Conservation (phyloP, 345 rosid species). For the Laguncularia racemosa region DNA sequence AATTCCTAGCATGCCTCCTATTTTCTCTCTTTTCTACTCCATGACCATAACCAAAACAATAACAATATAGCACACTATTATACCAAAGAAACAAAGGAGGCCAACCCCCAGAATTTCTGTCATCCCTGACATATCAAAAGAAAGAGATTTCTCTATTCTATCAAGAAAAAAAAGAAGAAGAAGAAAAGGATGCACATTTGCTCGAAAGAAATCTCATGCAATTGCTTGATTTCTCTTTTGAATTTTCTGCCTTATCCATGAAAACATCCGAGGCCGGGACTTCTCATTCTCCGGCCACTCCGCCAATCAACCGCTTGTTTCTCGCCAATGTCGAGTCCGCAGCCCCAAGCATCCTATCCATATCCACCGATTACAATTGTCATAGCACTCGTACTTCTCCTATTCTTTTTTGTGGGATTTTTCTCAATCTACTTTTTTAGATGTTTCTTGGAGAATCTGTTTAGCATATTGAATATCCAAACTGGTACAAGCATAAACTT, state of each 20-base stretch:
- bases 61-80: too few species aligned
- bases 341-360: constrained; percentile 3
- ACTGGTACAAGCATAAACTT: constrained; percentile 26
- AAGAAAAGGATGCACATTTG: too few species aligned
- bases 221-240: neutral
- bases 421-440: constrained; percentile 57
- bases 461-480: constrained; percentile 30
- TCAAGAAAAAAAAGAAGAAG: too few species aligned
- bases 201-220: too few species aligned
- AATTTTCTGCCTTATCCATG: constrained; percentile 16
- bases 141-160: too few species aligned
- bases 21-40: neutral
- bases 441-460: constrained; percentile 42
- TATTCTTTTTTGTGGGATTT: constrained; percentile 57
- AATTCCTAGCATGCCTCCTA: constrained; percentile 19
- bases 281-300: constrained; percentile 38
- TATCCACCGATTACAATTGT: constrained; percentile 45
- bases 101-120: too few species aligned
- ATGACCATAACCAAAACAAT: too few species aligned
- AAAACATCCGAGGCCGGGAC: constrained; percentile 42
- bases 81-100: too few species aligned
- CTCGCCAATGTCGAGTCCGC: constrained; percentile 31
- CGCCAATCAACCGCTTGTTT: neutral
- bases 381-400: constrained; percentile 44
- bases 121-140: too few species aligned